Percentiles rank a stretch among this genome's conserved stretches.
Conservation (phyloP, 2,329 filamentous ascomycete genomes). For the Celoporthe dispersa region DNA sequence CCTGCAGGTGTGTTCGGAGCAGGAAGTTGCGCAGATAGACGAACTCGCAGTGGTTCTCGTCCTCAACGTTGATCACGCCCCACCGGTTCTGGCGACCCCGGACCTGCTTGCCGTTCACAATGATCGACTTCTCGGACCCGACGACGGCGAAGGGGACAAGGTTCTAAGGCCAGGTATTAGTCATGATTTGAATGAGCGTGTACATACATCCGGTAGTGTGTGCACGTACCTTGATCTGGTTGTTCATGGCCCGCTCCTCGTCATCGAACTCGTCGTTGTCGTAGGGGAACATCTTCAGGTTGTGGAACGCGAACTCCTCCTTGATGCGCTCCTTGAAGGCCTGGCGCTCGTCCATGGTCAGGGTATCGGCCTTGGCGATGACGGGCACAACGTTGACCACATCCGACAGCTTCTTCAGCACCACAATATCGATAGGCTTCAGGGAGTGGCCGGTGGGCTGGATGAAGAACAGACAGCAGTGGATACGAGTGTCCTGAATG, state of each 20-base stretch:
- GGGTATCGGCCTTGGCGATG: constrained; percentile 96
- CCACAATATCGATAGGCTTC: constrained; percentile 99
- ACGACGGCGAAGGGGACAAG: constrained; percentile 98
- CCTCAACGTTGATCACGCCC: constrained; percentile 99
- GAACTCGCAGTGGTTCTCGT: constrained; percentile 99
- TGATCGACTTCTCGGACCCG: constrained; percentile 96
- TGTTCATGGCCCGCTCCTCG: constrained; percentile 92
- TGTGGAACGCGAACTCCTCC: constrained; percentile 99
- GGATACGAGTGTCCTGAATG: constrained; percentile 98
- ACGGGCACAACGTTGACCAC: constrained; percentile 99
- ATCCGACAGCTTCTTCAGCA: constrained; percentile 98
- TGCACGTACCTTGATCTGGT: constrained; percentile 84
- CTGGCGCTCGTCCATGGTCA: constrained; percentile 93
- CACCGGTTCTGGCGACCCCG: constrained; percentile 98
- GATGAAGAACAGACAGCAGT: constrained; percentile 99
- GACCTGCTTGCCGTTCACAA: constrained; percentile 96
- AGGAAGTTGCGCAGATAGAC: constrained; percentile 98
- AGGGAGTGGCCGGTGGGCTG: constrained; percentile 97
- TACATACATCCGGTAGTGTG: not conserved
- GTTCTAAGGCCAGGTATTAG: constrained; percentile 60
- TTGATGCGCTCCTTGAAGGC: constrained; percentile 99
- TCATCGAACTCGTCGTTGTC: constrained; percentile 99
- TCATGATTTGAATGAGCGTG: not conserved
- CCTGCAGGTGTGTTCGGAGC: constrained; percentile 96
- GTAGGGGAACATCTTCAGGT: constrained; percentile 99